phyloP scores from a whole-genome alignment of 208 protist genomes.

The Giardia muris region DNA sequence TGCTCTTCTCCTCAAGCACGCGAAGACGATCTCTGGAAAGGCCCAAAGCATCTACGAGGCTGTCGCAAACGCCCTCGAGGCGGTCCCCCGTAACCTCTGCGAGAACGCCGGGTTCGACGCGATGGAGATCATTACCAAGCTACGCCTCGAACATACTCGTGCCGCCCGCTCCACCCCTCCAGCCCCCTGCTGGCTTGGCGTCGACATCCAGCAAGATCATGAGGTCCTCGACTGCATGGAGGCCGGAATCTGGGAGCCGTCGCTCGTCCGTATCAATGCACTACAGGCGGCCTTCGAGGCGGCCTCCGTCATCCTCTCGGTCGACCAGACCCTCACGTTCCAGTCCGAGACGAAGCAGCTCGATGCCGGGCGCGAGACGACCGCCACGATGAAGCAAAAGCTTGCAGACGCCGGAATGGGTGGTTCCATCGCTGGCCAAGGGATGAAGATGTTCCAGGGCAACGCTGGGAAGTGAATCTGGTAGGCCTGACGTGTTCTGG shows the following conservation, averaged over 20 bases:
- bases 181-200: slow-evolving; percentile 75
- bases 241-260: slow-evolving; percentile 94
- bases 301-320: slow-evolving; percentile 90
- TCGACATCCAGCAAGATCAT: slow-evolving; percentile 83
- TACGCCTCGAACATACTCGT: slow-evolving; percentile 83
- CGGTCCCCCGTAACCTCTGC: slow-evolving; percentile 90
- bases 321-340: slow-evolving; percentile 96
- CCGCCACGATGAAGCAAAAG: not conserved
- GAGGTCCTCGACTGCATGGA: slow-evolving; percentile 78
- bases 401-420: slow-evolving; percentile 15
- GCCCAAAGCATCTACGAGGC: slow-evolving; percentile 90
- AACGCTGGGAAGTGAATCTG: not conserved
- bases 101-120: slow-evolving; percentile 99
- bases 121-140: slow-evolving; percentile 94
- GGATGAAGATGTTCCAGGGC: not conserved
- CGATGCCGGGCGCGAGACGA: slow-evolving; percentile 55
- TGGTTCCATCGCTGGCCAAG: not conserved
- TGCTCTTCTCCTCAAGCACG: slow-evolving; percentile 76
- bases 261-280: slow-evolving; percentile 90
- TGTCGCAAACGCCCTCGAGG: slow-evolving; percentile 93
- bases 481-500: not conserved
- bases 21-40: slow-evolving; percentile 84
- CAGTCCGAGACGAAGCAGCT: not conserved
- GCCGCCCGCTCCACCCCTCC: slow-evolving; percentile 35
- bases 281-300: slow-evolving; percentile 93